Conservation (phyloP, 148 eudicot genomes). For the Rhododendron vialii region DNA sequence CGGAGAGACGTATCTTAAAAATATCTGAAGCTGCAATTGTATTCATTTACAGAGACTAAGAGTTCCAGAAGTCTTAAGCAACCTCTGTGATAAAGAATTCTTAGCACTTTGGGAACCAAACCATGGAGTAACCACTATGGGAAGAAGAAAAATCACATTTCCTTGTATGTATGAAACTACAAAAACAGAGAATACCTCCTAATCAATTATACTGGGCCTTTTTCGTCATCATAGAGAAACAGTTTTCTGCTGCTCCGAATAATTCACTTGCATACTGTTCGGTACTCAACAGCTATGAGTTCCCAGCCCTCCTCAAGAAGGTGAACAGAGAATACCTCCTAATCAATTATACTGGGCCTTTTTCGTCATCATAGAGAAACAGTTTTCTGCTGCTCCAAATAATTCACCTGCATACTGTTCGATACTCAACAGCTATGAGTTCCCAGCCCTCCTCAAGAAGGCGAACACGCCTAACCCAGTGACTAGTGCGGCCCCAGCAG, state of each 20-base stretch:
- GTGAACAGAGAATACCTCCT: too few relatives aligned
- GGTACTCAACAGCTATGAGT: background rate
- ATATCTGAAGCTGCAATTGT: background rate
- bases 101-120: background rate
- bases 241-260: background rate
- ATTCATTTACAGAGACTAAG: background rate
- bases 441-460: constrained; percentile 55
- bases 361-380: background rate
- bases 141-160: background rate
- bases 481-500: constrained; percentile 90
- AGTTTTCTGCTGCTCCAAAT: background rate
- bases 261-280: too few relatives aligned
- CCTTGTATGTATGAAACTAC: background rate
- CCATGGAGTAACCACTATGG: background rate
- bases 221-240: background rate
- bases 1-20: background rate
- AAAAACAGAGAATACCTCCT: background rate
- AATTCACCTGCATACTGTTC: too few relatives aligned
- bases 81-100: background rate
- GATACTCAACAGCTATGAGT: background rate
- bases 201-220: background rate
- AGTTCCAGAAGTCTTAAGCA: background rate
- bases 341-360: too few relatives aligned
- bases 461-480: constrained; percentile 87
- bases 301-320: constrained; percentile 55